These are phyloP conservation scores for Fusarium sp. DNA, from an alignment of 2,329 filamentous ascomycete genomes.

Conservation along the genomic window DNA sequence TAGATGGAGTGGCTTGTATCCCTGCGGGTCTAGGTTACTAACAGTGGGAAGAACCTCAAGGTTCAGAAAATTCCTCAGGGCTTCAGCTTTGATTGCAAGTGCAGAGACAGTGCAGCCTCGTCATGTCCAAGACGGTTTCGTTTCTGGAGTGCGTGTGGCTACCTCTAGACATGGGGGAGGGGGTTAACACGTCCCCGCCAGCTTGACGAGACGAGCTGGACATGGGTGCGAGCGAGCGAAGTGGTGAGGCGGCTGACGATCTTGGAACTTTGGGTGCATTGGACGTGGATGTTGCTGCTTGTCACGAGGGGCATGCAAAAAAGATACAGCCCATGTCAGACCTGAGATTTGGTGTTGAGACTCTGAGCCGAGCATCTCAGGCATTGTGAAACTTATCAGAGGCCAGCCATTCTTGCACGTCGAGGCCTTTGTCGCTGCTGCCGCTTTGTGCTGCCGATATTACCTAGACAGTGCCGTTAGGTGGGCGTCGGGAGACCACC, in stretches of 20 bases:
- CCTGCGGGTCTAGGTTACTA: not conserved
- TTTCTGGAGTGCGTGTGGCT: constrained; percentile 14
- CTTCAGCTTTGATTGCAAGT: constrained; percentile 15
- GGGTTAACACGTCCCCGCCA: not conserved
- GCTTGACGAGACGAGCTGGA: constrained; percentile 34
- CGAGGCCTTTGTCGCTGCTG: not conserved
- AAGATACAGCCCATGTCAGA: constrained; percentile 31
- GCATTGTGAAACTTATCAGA: not conserved
- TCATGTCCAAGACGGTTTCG: constrained; percentile 29
- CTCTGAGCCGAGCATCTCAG: not conserved
- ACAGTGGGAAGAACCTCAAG: constrained; percentile 5
- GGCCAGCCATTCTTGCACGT: not conserved
- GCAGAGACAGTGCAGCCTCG: constrained; percentile 13
- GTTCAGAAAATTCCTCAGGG: not conserved
- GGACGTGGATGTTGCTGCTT: constrained; percentile 27
- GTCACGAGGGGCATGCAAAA: constrained; percentile 29
- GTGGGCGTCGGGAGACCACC: constrained; percentile 3
- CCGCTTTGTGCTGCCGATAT: not conserved
- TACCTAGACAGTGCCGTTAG: not conserved
- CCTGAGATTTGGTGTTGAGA: constrained; percentile 20
- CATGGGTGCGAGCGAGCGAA: constrained; percentile 13
- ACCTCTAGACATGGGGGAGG: not conserved
- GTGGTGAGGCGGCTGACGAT: constrained; percentile 27
- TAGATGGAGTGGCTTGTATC: constrained; percentile 2
- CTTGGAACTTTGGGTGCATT: constrained; percentile 15